phyloP scores from a whole-genome alignment of 805 yeast genomes.

The Saccharomycopsis fibuligera region DNA sequence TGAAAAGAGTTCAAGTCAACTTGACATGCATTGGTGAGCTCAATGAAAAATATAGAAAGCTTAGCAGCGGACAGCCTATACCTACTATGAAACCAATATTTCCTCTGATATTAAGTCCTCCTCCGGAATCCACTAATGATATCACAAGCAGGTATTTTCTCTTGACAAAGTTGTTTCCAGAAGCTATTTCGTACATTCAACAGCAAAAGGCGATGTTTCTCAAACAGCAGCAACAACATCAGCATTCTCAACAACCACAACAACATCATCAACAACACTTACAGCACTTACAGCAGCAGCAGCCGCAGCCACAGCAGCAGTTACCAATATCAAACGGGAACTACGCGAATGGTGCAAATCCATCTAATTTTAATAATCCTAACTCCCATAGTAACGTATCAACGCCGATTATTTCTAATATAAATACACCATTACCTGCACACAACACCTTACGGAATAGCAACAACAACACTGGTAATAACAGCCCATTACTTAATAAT shows the following conservation, averaged over 20 bases:
- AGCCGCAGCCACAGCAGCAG: constrained; percentile 1
- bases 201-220: constrained; percentile 9
- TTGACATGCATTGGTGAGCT: constrained; percentile 20
- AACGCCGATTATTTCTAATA: constrained; percentile 14
- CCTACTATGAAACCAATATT: constrained; percentile 4
- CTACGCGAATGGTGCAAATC: not conserved
- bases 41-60: constrained; percentile 15
- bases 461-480: constrained; percentile 8
- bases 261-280: constrained; percentile 19
- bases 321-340: not conserved
- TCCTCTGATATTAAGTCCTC: constrained; percentile 18
- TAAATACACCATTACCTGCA: constrained; percentile 12
- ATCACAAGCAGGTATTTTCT: constrained; percentile 10
- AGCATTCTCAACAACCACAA: constrained; percentile 5
- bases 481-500: constrained; percentile 5
- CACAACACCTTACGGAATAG: constrained; percentile 10
- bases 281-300: constrained; percentile 14
- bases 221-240: constrained; percentile 17
- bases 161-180: constrained; percentile 15
- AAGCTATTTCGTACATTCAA: constrained; percentile 14
- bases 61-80: not conserved
- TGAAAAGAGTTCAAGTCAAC: constrained; percentile 18
- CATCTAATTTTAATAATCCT: not conserved
- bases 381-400: constrained; percentile 4
- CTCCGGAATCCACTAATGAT: constrained; percentile 18